These are phyloP conservation scores for Medicago lupulina DNA, from an alignment of 306 rosid species.

Conservation along the genomic window DNA sequence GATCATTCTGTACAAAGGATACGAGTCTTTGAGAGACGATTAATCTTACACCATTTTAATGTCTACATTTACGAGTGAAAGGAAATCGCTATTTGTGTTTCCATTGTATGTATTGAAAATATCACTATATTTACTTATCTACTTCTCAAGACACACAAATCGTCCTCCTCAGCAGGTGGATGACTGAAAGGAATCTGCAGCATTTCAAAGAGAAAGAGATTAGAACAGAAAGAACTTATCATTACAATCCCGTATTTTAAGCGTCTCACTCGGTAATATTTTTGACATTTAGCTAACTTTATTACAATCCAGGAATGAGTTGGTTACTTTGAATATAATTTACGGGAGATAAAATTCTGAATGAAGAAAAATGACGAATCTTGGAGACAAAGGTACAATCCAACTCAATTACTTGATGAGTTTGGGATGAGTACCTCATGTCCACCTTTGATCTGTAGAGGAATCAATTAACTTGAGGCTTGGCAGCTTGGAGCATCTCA, in stretches of 20 bases:
- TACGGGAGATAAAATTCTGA: conserved; percentile 18
- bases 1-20: conserved; percentile 33
- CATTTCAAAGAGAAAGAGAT: conserved; percentile 36
- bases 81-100: conserved; percentile 23
- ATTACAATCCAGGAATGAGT: conserved; percentile 9
- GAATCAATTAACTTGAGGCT: conserved; percentile 56
- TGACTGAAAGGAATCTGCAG: conserved; percentile 44
- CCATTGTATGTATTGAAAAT: conserved; percentile 27
- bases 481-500: conserved; percentile 94
- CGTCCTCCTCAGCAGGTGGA: conserved; percentile 32
- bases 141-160: conserved; percentile 33
- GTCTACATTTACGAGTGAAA: conserved; percentile 8
- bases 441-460: conserved; percentile 34
- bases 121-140: conserved; percentile 14
- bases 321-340: conserved; percentile 1
- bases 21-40: conserved; percentile 24
- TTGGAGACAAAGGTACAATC: conserved; percentile 12
- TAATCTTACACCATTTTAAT: conserved; percentile 16
- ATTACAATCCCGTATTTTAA: neutral
- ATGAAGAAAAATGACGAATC: conserved; percentile 31
- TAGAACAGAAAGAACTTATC: conserved; percentile 28
- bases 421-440: conserved; percentile 48
- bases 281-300: conserved; percentile 24
- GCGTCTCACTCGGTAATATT: neutral
- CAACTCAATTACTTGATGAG: conserved; percentile 20